Base-by-base conservation (phyloP, 2,329 filamentous ascomycete genomes). In the Ploettnerulaceae sp. region DNA sequence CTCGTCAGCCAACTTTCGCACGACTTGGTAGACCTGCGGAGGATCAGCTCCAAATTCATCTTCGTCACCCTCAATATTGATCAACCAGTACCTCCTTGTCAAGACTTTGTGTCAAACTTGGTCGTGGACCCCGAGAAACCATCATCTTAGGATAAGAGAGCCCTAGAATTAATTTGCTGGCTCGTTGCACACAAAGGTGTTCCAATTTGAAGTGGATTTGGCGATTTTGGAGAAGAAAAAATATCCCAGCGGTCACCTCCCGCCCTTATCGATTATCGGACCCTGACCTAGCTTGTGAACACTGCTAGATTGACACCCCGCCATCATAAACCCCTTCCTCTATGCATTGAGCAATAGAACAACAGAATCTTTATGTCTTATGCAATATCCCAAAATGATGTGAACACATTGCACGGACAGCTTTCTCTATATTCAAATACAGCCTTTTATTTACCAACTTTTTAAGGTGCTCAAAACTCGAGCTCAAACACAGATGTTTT, bases 1-100 rank as follows among this genome's bases (percentile, higher is more conserved):
- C 41, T 83, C 78, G 49, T 88, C 84, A 45, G 87, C 76, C 43
- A 91, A 73, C 65, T 89, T 93, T 54, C 79, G 79, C 28, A 94
- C 77, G 28, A 93, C 77, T 61, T 87, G 84, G 63, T 91, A 89
- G 52, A 95, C 76, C 73, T 77, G 51, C 26, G 43, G 34, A 36
- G 44, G 26, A 51, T 55, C 40, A 57, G 49, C 34, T 48, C 7
- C 33, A 20, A 11, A 20, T 12, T 25, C 11, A 18, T 21, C n/a
- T 21, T 34, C 9, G 4, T 15, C 24, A 7, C 7, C n/a, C 5
- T 7, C 8, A 25, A 7, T 42, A n/a, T 49, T 21, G 7, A 20
- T 39, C 38, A 29, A 21, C 18, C 49, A 26, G 39, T 63, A 76
- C 74, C 62, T 88, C 84, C 51, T 75, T 74, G 58, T 88, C 84